Base-by-base conservation (phyloP, 495 filamentous ascomycete genomes). In the Annulohypoxylon nitens region DNA sequence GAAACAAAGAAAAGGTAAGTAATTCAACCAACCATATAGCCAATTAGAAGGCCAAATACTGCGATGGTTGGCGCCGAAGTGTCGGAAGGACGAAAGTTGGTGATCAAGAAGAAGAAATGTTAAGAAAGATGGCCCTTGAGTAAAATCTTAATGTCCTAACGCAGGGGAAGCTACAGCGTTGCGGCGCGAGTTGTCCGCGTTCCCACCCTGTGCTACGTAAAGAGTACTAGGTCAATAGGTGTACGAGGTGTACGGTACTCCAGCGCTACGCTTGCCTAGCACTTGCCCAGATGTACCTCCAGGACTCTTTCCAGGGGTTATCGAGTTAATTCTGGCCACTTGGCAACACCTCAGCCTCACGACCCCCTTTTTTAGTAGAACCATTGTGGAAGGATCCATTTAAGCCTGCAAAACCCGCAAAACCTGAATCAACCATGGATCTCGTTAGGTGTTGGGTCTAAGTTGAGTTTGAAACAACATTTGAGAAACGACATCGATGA, bases 271-370 rank as follows among this genome's bases (percentile, higher is more conserved):
- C 54, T n/a, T 43, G n/a, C 33, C 20, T 25, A 20, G 48, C 18
- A 54, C 48, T 57, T 54, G 36, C 48, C 54, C 53, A 59, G 50
- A 43, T 59, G 34, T 47, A 50, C 43, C 18, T 47, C 41, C 30
- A 30, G 5, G 30, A 3, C 30, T 23, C 20, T 23, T 39, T 43
- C 20, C 43, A 53, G 71, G 54, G 61, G 54, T 26, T 59, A 59
- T 71, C 71, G 67, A 63, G 67, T 70, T 67, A 71, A 75, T 75
- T 75, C 37, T 75, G 72, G 72, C 67, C 72, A 75, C 72, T 75
- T 75, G 72, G 72, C 72, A 75, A 71, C 54, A 63, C 67, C 63
- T 67, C 37, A 69, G 70, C 70, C 64, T 67, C 64, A 63, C 14
- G 18, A 11, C 64, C 57, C 70, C 34, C 47, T 62, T 67, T 72